Evolutionary conservation across 2,329 filamentous ascomycete genomes (phyloP).

Genomic region (Aaosphaeria pasadenensis): DNA sequence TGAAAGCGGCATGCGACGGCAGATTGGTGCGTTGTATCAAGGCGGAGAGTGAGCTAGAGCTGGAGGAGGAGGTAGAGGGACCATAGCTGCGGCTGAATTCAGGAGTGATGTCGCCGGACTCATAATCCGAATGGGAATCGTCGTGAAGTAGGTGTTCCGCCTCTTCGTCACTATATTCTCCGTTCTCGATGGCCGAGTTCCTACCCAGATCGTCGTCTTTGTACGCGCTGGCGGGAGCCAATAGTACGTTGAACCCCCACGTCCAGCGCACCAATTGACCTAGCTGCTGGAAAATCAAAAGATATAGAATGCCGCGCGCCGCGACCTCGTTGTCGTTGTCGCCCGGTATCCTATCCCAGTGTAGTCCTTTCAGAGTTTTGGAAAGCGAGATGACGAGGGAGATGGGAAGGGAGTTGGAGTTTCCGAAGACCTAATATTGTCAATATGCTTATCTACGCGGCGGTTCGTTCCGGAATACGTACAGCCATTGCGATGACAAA

Average conservation of each 20-base stretch:
- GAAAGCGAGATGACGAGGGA: constrained; percentile 93
- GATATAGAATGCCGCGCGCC: constrained; percentile 88
- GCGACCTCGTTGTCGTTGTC: constrained; percentile 96
- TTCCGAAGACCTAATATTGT: constrained; percentile 73
- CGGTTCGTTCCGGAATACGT: constrained; percentile 24
- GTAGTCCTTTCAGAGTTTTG: constrained; percentile 84
- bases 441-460: constrained; percentile 5
- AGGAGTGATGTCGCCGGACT: constrained; percentile 46
- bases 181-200: constrained; percentile 40
- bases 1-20: constrained; percentile 26
- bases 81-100: constrained; percentile 27
- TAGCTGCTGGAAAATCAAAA: constrained; percentile 96
- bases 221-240: constrained; percentile 79
- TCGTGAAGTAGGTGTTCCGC: constrained; percentile 38
- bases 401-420: constrained; percentile 96
- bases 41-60: constrained; percentile 27
- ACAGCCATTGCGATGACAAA: constrained; percentile 95
- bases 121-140: constrained; percentile 45
- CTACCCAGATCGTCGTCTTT: constrained; percentile 56
- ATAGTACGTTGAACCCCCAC: constrained; percentile 92
- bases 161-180: constrained; percentile 55
- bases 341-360: constrained; percentile 87
- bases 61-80: constrained; percentile 23
- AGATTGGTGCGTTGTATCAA: constrained; percentile 28
- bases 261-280: constrained; percentile 95